Evolutionary conservation across 2,329 filamentous ascomycete genomes (phyloP).

Genomic region (Colletotrichum siamense): DNA sequence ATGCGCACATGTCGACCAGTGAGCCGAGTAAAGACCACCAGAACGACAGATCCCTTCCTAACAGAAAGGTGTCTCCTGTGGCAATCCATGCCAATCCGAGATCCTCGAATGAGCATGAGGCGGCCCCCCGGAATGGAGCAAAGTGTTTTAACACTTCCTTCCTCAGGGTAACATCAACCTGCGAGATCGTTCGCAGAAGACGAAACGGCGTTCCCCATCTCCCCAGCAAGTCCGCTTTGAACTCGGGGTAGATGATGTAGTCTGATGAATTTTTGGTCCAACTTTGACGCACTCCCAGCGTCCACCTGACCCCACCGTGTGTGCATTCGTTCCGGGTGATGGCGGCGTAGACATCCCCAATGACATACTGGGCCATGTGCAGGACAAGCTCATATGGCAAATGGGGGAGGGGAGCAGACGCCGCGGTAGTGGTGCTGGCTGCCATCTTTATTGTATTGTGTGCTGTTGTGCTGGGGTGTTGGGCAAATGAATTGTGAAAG

Average conservation of each 20-base stretch:
- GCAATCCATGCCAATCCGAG: background rate
- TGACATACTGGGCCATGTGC: background rate
- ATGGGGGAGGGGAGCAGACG: background rate
- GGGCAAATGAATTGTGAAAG: background rate
- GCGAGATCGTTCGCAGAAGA: background rate
- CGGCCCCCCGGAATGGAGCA: background rate
- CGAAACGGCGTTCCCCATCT: background rate
- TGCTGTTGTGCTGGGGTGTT: background rate
- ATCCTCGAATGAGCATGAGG: background rate
- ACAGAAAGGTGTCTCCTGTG: background rate
- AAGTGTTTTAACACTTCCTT: background rate
- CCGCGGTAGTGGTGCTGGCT: background rate
- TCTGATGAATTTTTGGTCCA: background rate
- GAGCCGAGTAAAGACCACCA: background rate
- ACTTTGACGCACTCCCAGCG: background rate
- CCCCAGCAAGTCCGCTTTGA: background rate
- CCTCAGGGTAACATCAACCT: background rate
- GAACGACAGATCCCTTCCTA: background rate
- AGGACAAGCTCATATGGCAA: background rate
- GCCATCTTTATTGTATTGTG: background rate
- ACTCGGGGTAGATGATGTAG: background rate
- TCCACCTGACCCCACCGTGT: background rate
- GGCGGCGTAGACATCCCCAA: background rate
- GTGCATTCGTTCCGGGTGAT: background rate
- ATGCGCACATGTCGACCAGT: background rate